Conservation (phyloP, 768 basidiomycete genomes). For the Podaxis carcinomalis region DNA sequence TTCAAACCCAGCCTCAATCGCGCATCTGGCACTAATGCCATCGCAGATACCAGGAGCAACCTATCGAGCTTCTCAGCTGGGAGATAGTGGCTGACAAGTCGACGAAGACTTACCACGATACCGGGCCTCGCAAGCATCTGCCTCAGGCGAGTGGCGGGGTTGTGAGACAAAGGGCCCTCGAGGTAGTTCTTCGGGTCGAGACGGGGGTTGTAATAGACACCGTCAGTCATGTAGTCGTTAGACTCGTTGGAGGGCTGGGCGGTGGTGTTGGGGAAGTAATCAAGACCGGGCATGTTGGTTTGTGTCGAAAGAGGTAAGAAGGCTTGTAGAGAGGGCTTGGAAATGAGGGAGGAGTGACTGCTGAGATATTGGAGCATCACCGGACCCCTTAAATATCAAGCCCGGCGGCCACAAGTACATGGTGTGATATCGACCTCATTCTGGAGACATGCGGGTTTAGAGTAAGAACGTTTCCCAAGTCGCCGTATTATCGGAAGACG, state of each 20-base stretch:
- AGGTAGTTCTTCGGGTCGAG: conserved; percentile 65
- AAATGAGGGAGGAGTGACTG: neutral
- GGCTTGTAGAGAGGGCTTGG: neutral
- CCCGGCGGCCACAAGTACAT: neutral
- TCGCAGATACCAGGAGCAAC: conserved; percentile 70
- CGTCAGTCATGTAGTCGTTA: neutral
- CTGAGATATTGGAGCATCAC: neutral
- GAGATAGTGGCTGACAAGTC: neutral
- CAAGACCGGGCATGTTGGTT: conserved; percentile 8
- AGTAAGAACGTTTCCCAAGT: neutral
- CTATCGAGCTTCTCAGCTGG: conserved; percentile 24
- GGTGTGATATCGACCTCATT: neutral
- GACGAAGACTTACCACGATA: conserved; percentile 51
- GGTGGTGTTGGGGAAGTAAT: conserved; percentile 1
- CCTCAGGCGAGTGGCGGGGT: conserved; percentile 63
- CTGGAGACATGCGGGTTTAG: conserved; percentile 1
- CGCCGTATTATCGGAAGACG: neutral
- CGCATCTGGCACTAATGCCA: conserved; percentile 69
- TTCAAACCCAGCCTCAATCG: conserved; percentile 70
- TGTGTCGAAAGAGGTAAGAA: neutral
- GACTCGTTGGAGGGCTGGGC: neutral
- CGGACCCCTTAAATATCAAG: neutral
- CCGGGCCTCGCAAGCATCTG: conserved; percentile 62
- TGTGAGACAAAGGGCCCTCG: conserved; percentile 58
- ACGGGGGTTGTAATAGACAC: conserved; percentile 56